Conservation (phyloP, 2,329 filamentous ascomycete genomes). For the Metarhizium guizhouense region DNA sequence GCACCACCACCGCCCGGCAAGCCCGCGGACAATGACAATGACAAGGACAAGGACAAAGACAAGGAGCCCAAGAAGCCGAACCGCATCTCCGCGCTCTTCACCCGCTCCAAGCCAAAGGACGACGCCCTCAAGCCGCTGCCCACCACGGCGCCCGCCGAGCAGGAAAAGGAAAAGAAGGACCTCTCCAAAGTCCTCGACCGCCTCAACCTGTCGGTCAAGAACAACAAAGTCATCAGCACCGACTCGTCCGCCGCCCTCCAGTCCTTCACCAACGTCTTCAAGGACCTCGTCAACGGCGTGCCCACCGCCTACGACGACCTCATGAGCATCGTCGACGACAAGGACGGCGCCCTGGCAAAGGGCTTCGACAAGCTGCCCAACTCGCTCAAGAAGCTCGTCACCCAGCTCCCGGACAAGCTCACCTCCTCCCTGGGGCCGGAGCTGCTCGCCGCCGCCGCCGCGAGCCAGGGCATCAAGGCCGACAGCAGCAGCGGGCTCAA, state of each 20-base stretch:
- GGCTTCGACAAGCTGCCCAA: constrained; percentile 61
- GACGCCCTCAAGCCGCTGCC: constrained; percentile 18
- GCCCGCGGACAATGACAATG: constrained; percentile 16
- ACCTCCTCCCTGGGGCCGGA: constrained; percentile 71
- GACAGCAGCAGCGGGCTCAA: constrained; percentile 49
- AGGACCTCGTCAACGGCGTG: constrained; percentile 84
- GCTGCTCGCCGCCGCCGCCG: constrained; percentile 67
- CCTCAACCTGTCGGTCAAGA: constrained; percentile 72
- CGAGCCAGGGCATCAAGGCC: constrained; percentile 57
- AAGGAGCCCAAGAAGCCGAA: constrained; percentile 23
- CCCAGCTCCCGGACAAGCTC: constrained; percentile 73
- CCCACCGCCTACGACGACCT: constrained; percentile 91
- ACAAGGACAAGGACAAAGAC: constrained; percentile 21
- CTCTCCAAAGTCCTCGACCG: constrained; percentile 72
- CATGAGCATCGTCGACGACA: constrained; percentile 50
- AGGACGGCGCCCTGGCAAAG: constrained; percentile 49
- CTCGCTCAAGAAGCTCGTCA: constrained; percentile 79
- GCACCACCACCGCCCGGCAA: constrained; percentile 14
- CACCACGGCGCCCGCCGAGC: constrained; percentile 30
- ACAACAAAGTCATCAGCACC: constrained; percentile 78
- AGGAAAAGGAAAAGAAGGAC: constrained; percentile 54
- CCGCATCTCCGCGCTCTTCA: constrained; percentile 26
- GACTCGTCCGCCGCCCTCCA: constrained; percentile 76
- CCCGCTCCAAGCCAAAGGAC: constrained; percentile 30
- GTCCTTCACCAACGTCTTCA: constrained; percentile 82